Evolutionary conservation across 2,329 filamentous ascomycete species (phyloP), one percentile per base, ranked within the genome.

Genomic region (Cytospora piceicola): DNA sequence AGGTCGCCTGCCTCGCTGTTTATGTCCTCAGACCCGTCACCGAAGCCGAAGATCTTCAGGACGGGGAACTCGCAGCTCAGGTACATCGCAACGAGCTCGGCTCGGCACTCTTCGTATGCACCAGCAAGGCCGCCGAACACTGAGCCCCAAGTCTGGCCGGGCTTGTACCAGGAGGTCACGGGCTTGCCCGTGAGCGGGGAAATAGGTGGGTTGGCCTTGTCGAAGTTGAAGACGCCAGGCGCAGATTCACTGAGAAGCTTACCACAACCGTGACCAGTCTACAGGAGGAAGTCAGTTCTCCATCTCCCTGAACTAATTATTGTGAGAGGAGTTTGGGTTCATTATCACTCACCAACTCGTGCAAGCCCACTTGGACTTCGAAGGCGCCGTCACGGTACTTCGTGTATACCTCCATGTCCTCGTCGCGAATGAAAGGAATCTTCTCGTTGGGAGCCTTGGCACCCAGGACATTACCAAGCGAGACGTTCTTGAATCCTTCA

Each of bases 361-460:
- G 94, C 24, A 98, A 89, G 29, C 94, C 94, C 58, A 99, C 94
- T 78, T 98, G 94, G 2, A 97, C 93, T 77, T 98, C 94, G 72
- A 98, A 98, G 0, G 94, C 90, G 8, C 87, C 85, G 72, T 97
- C 94, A 14, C 93, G 91, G 77, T 92, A 93, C 74, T 91, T 90
- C 71, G 90, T 86, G 77, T 90, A 98, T 5, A 96, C 75, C 2
- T 87, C 86, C 27, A 95, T 83, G 72, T 98, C 94, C 54, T 86
- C 83, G 2, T 91, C 87, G 17, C 88, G 84, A 73, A 99, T 93
- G 79, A 98, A 97, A 0, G 94, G 94, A 32, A 97, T 91, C 71
- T 91, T 91, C 81, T 98, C 94, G 73, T 97, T 90, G 0, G 94
- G 92, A 0, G 93, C 91, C 80, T 96, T 96, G 17, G 95, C 95